Evolutionary conservation across 2,329 filamentous ascomycete genomes (phyloP).

Genomic region (Alternaria sp.): DNA sequence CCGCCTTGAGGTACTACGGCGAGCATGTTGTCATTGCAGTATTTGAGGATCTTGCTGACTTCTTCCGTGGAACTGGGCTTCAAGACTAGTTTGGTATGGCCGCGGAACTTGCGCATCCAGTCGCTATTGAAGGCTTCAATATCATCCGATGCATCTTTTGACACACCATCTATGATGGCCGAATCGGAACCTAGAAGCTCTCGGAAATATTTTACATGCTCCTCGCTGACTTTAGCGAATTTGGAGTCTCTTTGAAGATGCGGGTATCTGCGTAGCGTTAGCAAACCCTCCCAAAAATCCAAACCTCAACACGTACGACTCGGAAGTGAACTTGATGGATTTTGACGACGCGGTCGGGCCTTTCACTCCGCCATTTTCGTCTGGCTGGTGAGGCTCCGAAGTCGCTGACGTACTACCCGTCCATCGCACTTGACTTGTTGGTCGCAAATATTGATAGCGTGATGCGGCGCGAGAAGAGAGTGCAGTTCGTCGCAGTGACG

Average conservation of each 20-base stretch:
- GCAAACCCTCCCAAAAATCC: neutral
- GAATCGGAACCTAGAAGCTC: slow-evolving; percentile 78
- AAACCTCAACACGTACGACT: slow-evolving; percentile 60
- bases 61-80: slow-evolving; percentile 85
- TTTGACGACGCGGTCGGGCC: slow-evolving; percentile 47
- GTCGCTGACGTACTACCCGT: slow-evolving; percentile 47
- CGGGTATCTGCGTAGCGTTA: slow-evolving; percentile 64
- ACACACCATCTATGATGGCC: slow-evolving; percentile 84
- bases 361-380: slow-evolving; percentile 43
- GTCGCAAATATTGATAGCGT: slow-evolving; percentile 30
- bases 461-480: slow-evolving; percentile 33
- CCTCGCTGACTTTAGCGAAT: slow-evolving; percentile 73
- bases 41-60: slow-evolving; percentile 87
- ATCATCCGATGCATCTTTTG: slow-evolving; percentile 75
- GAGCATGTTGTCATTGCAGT: slow-evolving; percentile 92
- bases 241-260: slow-evolving; percentile 78
- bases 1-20: slow-evolving; percentile 97
- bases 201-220: slow-evolving; percentile 85
- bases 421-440: slow-evolving; percentile 45
- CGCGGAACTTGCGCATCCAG: slow-evolving; percentile 99
- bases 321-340: slow-evolving; percentile 77
- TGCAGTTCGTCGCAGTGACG: slow-evolving; percentile 42
- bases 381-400: slow-evolving; percentile 50
- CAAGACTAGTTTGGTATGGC: slow-evolving; percentile 84
- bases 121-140: slow-evolving; percentile 93